Percentiles rank a stretch among this genome's conserved stretches.
Evolutionary conservation across 148 eudicot genomes (phyloP).

Genomic region (Vaccinium myrtillus): DNA sequence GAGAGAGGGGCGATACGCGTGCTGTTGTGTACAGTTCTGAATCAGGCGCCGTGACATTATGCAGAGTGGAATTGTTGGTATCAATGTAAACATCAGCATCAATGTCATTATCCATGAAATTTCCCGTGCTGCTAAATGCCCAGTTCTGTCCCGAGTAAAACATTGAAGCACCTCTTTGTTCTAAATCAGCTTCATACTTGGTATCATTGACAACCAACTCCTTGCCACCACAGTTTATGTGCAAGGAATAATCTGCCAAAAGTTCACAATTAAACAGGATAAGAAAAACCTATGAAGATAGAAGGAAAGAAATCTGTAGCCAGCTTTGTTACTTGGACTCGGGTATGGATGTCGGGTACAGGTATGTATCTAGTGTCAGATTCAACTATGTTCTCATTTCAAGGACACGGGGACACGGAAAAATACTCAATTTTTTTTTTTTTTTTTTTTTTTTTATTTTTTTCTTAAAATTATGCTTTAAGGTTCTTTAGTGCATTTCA

Average conservation of each 20-base stretch:
- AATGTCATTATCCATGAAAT: slow-evolving; percentile 46
- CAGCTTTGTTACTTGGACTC: too few relatives aligned
- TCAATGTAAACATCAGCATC: slow-evolving; percentile 41
- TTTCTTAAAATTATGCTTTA: too few relatives aligned
- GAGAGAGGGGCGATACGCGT: slow-evolving; percentile 51
- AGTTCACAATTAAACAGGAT: neutral
- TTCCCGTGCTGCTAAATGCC: slow-evolving; percentile 67
- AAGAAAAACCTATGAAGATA: neutral
- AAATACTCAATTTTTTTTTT: too few relatives aligned
- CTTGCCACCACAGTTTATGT: slow-evolving; percentile 57
- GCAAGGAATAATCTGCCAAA: slow-evolving; percentile 39
- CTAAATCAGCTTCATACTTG: slow-evolving; percentile 49
- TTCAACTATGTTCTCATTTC: too few relatives aligned
- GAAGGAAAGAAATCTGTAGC: neutral
- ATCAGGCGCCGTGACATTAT: slow-evolving; percentile 20
- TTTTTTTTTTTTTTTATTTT: too few relatives aligned
- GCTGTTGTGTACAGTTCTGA: slow-evolving; percentile 43
- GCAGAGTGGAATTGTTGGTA: slow-evolving; percentile 35
- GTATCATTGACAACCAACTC: slow-evolving; percentile 25
- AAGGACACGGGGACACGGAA: too few relatives aligned
- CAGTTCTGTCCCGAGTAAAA: slow-evolving; percentile 39
- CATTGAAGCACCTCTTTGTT: slow-evolving; percentile 51
- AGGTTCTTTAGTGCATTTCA: too few relatives aligned
- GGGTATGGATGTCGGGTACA: too few relatives aligned
- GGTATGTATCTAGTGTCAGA: too few relatives aligned